Evolutionary conservation across 208 protist genomes (phyloP).

Genomic region (Trypanosoma theileri): DNA sequence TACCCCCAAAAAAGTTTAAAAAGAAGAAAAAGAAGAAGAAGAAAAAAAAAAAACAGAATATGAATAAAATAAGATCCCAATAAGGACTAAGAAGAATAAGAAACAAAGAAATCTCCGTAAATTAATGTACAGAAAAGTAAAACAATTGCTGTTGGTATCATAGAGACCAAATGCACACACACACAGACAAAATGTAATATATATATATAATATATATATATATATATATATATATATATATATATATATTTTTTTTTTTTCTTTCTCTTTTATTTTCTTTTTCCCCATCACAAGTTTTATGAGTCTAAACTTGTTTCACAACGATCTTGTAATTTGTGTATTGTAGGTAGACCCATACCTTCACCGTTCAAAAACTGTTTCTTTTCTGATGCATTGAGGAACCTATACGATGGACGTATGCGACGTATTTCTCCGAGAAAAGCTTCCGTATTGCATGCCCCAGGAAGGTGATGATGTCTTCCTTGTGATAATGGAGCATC

Average conservation of each 20-base stretch:
- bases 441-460: neutral
- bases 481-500: neutral
- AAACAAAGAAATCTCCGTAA: neutral
- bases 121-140: neutral
- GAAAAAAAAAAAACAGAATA: constrained; percentile 3
- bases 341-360: constrained; percentile 7
- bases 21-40: constrained; percentile 4
- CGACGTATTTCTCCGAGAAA: constrained; percentile 26
- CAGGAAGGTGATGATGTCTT: neutral
- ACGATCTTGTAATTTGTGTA: constrained; percentile 11
- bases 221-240: too few relatives aligned
- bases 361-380: constrained; percentile 1
- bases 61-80: neutral
- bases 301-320: constrained; percentile 20
- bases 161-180: too few relatives aligned
- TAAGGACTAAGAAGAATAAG: neutral
- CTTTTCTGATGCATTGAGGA: constrained; percentile 21
- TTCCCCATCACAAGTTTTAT: neutral
- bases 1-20: too few relatives aligned
- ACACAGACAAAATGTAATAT: neutral
- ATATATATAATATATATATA: neutral
- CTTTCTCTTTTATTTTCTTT: neutral
- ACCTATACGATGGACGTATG: constrained; percentile 26
- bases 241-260: neutral
- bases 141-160: too few relatives aligned